Evolutionary conservation across 495 filamentous ascomycete species (phyloP), one percentile per base, ranked within the genome.

Genomic region (Podospora anserina): DNA sequence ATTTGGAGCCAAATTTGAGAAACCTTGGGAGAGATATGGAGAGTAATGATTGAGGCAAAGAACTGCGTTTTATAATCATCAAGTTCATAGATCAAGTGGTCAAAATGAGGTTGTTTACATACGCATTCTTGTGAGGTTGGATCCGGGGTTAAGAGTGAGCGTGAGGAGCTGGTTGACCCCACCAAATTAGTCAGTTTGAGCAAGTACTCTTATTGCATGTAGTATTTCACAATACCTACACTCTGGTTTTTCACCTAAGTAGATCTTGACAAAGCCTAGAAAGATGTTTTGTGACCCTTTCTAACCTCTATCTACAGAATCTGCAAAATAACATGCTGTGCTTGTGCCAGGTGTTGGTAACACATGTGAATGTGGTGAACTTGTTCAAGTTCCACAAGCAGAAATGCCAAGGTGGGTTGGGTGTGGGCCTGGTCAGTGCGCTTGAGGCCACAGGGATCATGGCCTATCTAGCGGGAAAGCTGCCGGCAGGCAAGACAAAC

Each of bases 1-100:
- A 44, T 44, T 16, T 54, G 20, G 30, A 63, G 44, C n/a, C 39
- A 63, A 18, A 54, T 44, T 28, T 60, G 19, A 59, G n/a, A 59
- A 11, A 49, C 18, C 15, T 2, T 49, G 39, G 5, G 15, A 49
- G 39, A 18, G 39, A 49, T 11, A 13, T 9, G 39, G 13, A 6
- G 15, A 16, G 15, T 49, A 49, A 3, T 13, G 39, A 16, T 3
- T 2, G 13, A 49, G 13, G 39, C 39, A 49, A 16, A 49, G 39
- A 3, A 49, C 9, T 16, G 39, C 3, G 13, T 16, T 49, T 49
- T 3, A 9, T 49, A 9, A 3, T 11, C 9, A 49, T 49, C 6
- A 49, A 3, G 2, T 49, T 49, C 39, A 49, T 49, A 11, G 15
- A 16, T 16, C 2, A 3, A 2, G 39, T 49, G 15, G 39, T 49